Evolutionary conservation across 192 early-diverging fungal species (phyloP).

Genomic region (Chytriomyces sp.): DNA sequence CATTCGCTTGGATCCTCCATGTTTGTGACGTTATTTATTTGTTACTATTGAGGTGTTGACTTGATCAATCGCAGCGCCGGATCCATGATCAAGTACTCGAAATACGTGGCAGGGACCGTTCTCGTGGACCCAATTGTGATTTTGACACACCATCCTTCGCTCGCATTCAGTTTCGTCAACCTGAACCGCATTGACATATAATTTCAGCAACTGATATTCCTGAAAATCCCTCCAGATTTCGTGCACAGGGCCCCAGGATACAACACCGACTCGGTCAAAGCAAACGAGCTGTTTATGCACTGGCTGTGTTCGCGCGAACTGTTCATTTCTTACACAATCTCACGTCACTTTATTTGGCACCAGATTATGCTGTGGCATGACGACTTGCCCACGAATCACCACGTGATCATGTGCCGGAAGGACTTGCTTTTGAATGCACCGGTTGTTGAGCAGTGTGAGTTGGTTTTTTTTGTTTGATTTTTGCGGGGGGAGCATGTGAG

Average conservation of each 20-base stretch:
- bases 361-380: slow-evolving; percentile 35
- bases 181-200: background rate
- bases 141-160: slow-evolving; percentile 57
- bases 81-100: slow-evolving; percentile 58
- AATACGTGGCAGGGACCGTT: slow-evolving; percentile 48
- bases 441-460: slow-evolving; percentile 21
- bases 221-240: background rate
- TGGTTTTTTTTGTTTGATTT: background rate
- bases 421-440: slow-evolving; percentile 38
- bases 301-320: slow-evolving; percentile 63
- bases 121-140: slow-evolving; percentile 71
- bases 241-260: slow-evolving; percentile 36
- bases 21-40: background rate
- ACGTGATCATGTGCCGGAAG: slow-evolving; percentile 11
- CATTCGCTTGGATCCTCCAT: slow-evolving; percentile 67
- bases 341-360: slow-evolving; percentile 46
- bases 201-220: background rate
- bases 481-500: too few relatives aligned
- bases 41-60: background rate
- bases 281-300: slow-evolving; percentile 55
- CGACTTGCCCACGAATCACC: slow-evolving; percentile 24
- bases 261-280: slow-evolving; percentile 10
- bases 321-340: slow-evolving; percentile 65
- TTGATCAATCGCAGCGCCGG: slow-evolving; percentile 29
- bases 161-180: slow-evolving; percentile 54